A percentile compares a stretch with the other conserved stretches of the same genome.
These are phyloP conservation scores for Penicillium rolfsii DNA, from an alignment of 2,329 filamentous ascomycete species.

Conservation along the genomic window DNA sequence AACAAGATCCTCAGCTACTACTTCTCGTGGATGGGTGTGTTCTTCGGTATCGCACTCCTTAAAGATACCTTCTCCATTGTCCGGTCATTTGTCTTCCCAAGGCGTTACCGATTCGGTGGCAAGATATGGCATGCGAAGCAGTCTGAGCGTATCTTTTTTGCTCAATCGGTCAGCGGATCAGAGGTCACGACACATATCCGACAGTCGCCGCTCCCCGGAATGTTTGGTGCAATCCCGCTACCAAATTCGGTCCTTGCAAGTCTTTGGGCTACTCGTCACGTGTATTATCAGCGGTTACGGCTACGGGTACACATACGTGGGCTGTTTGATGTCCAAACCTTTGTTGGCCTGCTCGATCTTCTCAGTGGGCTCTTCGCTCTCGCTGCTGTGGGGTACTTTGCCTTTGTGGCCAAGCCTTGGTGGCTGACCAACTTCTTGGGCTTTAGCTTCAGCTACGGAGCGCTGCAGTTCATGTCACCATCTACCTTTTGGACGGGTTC, in stretches of 20 bases:
- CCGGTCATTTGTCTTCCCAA: slow-evolving; percentile 72
- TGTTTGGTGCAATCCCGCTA: slow-evolving; percentile 53
- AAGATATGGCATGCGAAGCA: slow-evolving; percentile 53
- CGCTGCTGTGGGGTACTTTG: slow-evolving; percentile 66
- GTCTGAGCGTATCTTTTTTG: slow-evolving; percentile 36
- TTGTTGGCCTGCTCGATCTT: slow-evolving; percentile 51
- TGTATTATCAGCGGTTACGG: slow-evolving; percentile 55
- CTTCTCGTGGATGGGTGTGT: slow-evolving; percentile 78
- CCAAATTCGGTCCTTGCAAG: slow-evolving; percentile 35
- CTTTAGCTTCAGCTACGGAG: slow-evolving; percentile 82
- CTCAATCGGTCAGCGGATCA: slow-evolving; percentile 15
- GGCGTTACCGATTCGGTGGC: slow-evolving; percentile 62
- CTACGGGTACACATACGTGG: slow-evolving; percentile 60
- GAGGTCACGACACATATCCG: slow-evolving; percentile 29
- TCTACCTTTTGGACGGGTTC: slow-evolving; percentile 84
- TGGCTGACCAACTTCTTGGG: slow-evolving; percentile 85
- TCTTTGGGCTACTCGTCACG: slow-evolving; percentile 56
- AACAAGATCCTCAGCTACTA: slow-evolving; percentile 84
- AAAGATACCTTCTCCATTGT: slow-evolving; percentile 70
- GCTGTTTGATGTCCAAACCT: slow-evolving; percentile 46
- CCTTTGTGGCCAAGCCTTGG: slow-evolving; percentile 63
- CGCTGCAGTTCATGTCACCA: slow-evolving; percentile 81
- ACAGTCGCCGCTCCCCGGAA: slow-evolving; percentile 57
- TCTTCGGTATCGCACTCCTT: slow-evolving; percentile 72
- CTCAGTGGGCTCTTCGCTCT: slow-evolving; percentile 61